These are phyloP conservation scores for Ustilago curta DNA, from an alignment of 1,284 basidiomycete genomes.

Conservation along the genomic window DNA sequence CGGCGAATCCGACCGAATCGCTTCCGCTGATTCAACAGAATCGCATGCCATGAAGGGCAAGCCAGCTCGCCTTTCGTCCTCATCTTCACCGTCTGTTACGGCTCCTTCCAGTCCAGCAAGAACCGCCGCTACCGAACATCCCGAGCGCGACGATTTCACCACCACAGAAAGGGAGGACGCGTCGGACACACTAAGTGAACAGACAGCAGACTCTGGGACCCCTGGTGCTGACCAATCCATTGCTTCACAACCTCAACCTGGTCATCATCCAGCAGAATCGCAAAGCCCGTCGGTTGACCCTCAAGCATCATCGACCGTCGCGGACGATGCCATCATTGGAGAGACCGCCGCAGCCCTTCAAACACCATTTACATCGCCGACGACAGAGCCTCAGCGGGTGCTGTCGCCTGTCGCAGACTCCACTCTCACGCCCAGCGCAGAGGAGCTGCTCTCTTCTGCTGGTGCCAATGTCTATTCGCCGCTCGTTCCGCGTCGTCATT, in stretches of 20 bases:
- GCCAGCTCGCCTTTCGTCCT: slow-evolving; percentile 13
- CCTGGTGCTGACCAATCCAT: not conserved
- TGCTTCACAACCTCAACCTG: not conserved
- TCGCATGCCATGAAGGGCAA: slow-evolving; percentile 17
- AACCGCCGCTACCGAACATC: not conserved
- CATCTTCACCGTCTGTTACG: slow-evolving; percentile 23
- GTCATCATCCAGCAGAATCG: not conserved
- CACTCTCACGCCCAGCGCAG: slow-evolving; percentile 35
- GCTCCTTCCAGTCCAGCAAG: slow-evolving; percentile 29
- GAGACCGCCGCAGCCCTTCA: not conserved
- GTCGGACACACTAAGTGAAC: slow-evolving; percentile 1
- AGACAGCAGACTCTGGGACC: slow-evolving; percentile 6
- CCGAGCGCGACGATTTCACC: not conserved
- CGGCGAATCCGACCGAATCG: slow-evolving; percentile 33
- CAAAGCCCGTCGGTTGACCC: not conserved
- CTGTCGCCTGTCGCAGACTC: slow-evolving; percentile 8
- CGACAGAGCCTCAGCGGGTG: not conserved
- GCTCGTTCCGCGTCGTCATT: slow-evolving; percentile 53
- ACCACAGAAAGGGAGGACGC: slow-evolving; percentile 3
- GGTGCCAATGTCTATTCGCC: slow-evolving; percentile 18
- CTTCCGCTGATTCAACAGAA: slow-evolving; percentile 15
- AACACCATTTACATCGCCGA: slow-evolving; percentile 3
- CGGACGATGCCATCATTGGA: not conserved
- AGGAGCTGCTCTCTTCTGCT: slow-evolving; percentile 33
- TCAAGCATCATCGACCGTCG: not conserved